Evolutionary conservation across 2,329 filamentous ascomycete genomes (phyloP).

Genomic region (Trichophyton rubrum): DNA sequence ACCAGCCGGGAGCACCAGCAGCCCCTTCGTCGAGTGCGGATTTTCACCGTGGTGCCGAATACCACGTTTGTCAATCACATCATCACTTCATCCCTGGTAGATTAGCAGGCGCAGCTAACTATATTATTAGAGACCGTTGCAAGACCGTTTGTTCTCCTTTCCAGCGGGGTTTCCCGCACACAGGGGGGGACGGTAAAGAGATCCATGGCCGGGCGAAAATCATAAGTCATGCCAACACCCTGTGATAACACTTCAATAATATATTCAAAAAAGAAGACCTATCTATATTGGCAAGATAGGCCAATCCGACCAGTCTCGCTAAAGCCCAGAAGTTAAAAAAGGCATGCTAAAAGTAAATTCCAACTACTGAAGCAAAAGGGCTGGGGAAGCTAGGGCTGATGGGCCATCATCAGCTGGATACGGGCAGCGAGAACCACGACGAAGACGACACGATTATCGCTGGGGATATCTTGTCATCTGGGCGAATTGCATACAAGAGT

Average conservation of each 20-base stretch:
- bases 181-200: not conserved
- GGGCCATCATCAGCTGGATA: not conserved
- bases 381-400: conserved; percentile 1
- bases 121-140: too few species aligned
- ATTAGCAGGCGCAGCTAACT: too few species aligned
- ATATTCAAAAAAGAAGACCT: not conserved
- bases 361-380: not conserved
- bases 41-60: too few species aligned
- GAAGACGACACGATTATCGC: not conserved
- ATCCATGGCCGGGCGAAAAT: too few species aligned
- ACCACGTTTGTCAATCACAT: too few species aligned
- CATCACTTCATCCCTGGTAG: too few species aligned
- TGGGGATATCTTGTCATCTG: not conserved
- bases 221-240: too few species aligned
- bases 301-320: not conserved
- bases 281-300: not conserved
- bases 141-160: not conserved
- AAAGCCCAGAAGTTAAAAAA: not conserved
- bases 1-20: not conserved
- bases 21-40: too few species aligned
- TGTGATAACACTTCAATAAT: too few species aligned
- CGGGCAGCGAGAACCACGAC: not conserved
- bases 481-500: not conserved
- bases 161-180: not conserved
- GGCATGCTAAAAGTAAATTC: not conserved